Base-by-base conservation (phyloP, 2,329 filamentous ascomycete genomes). In the Cladobotryum protrusum region DNA sequence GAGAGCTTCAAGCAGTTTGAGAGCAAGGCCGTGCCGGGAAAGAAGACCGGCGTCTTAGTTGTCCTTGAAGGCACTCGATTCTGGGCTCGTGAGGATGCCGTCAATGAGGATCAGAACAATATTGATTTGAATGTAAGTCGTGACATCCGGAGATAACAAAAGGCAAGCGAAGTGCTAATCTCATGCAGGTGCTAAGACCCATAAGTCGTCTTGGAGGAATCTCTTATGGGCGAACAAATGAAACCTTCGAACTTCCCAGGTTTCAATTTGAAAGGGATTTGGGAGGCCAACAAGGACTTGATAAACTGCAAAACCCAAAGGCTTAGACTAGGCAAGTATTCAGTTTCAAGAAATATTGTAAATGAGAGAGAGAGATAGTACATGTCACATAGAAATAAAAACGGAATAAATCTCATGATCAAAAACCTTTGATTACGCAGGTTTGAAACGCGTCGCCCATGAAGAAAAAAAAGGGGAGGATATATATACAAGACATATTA, bases 1-100 rank as follows among this genome's bases (percentile, higher is more conserved):
- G 79, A 92, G 54, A 82, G 83, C 73, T 74, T 67, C 69, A 83
- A 71, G 60, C 89, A 96, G 69, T 95, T 89, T 70, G 85, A 92
- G 66, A 88, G 84, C 65, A 76, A 77, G 47, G 75, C 75, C 0
- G 82, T 71, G 2, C 85, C 86, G 0, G 89, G 87, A 2, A 85
- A 84, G 70, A 90, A 83, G 73, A 85, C 85, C 1, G 82, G 85
- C 1, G 84, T 86, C 4, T 62, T 96, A 55, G 86, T 80, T 2
- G 78, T 95, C 33, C 74, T 96, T 12, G 89, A 96, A 70, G 92
- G 89, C 0, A 83, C 87, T 33, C 77, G 85, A 24, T 96, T 96
- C 63, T 96, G 91, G 89, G 89, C 84, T 2, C 73, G 91, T 47
- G 89, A 95, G 64, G 92, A 96, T 69, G 90, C 90, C 2, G 72